A percentile compares a stretch with the other conserved stretches of the same genome.
phyloP scores from a whole-genome alignment of 129 eudicot species.

The Chrysanthemum makinoi region DNA sequence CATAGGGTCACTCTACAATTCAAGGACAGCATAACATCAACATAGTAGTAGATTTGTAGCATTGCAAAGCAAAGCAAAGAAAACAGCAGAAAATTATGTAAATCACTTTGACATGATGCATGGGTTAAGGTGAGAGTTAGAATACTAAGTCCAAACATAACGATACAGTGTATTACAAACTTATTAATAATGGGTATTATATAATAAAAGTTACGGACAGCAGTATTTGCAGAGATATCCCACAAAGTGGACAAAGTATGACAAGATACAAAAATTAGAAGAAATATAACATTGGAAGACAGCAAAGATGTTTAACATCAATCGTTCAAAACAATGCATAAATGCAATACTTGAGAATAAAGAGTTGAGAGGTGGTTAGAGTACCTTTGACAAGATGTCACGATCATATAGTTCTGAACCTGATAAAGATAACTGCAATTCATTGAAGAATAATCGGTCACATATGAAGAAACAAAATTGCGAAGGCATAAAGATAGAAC shows the following conservation, averaged over 20 bases:
- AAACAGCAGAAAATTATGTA: conserved; percentile 8
- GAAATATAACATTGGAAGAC: not conserved
- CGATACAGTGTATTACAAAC: not conserved
- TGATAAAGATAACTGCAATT: conserved; percentile 75
- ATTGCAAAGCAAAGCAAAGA: conserved; percentile 8
- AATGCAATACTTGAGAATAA: not conserved
- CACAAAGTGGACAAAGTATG: not conserved
- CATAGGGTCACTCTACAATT: conserved; percentile 92
- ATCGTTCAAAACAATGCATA: not conserved
- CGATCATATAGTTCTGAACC: conserved; percentile 77
- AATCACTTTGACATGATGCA: conserved; percentile 1
- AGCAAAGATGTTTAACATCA: not conserved
- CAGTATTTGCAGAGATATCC: not conserved
- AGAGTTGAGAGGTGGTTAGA: conserved; percentile 5
- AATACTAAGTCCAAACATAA: not conserved
- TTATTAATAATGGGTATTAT: not conserved
- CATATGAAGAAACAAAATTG: conserved; percentile 7
- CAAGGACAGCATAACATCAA: conserved; percentile 19
- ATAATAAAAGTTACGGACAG: not conserved
- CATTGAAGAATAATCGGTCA: conserved; percentile 19
- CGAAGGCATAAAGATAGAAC: not conserved
- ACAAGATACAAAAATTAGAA: no score
- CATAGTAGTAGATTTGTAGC: not conserved
- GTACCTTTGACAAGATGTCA: conserved; percentile 88
- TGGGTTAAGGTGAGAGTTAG: not conserved